Base-by-base conservation (phyloP, 805 yeast genomes). In the Saccharomycopsis malanga region DNA sequence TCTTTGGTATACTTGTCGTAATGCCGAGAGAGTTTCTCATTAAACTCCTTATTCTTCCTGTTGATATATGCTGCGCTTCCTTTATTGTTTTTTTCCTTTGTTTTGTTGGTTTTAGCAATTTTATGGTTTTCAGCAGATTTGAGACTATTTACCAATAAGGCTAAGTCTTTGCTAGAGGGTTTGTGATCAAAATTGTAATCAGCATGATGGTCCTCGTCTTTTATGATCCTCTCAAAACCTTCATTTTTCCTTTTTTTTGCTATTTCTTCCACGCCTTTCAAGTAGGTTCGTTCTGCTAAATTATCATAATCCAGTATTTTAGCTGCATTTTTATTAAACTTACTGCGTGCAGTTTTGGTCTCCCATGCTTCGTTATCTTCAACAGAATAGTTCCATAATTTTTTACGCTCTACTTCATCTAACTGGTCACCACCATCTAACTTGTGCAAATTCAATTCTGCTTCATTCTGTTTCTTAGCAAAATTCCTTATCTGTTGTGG, bases 31-130 rank as follows among this genome's bases (percentile, higher is more conserved):
- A 85, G 65, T 57, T 85, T 84, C 58, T 73, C 75, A 63, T 84
- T 85, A 63, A 84, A 85, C 55, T 81, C 81, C 58, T 72, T 74
- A 67, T 85, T 85, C 61, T 80, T 81, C 53, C 80, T 87, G 58
- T 81, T 84, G 58, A 85, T 76, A 60, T 65, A 73, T n/a, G 24
- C 20, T 22, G 30, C 54, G 58, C 52, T 47, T 53, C 61, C 68
- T 42, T 65, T 68, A 21, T 61, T 64, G 7, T 57, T 60, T 43
- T 65, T 57, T 44, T 57, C 60, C 48, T 61, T 63, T 46, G 58
- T 57, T 55, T 63, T 63, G 53, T 73, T 63, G 55, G 73, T 64
- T 63, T 56, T 59, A 63, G 47, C 68, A 68, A 45, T 65, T 59
- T 55, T 65, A 62, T 59, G 47, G 2, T 44, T 14, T 30, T 60